These are phyloP conservation scores for Fusarium denticulatum DNA, from an alignment of 2,329 filamentous ascomycete genomes.

Conservation along the genomic window DNA sequence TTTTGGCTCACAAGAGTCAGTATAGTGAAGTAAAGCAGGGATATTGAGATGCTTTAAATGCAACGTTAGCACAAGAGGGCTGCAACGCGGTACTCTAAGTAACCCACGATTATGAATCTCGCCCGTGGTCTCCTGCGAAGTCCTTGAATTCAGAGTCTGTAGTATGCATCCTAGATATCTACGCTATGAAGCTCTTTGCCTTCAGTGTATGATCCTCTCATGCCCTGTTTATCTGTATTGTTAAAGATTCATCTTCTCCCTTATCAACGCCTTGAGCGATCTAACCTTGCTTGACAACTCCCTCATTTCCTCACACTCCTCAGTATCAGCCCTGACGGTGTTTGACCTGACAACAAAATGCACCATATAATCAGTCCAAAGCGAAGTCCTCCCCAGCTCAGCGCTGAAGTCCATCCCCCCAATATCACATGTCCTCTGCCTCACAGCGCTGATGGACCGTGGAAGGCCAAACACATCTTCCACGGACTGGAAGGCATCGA, in stretches of 20 bases:
- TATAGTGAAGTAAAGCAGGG: too few relatives aligned
- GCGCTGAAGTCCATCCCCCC: rapidly evolving
- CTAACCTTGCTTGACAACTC: neutral
- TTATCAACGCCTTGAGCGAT: neutral
- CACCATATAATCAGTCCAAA: neutral
- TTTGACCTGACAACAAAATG: neutral
- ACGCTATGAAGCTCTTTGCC: neutral
- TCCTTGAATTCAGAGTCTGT: neutral
- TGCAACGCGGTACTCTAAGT: too few relatives aligned
- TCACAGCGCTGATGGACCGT: neutral
- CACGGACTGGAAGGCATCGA: constrained; percentile 1
- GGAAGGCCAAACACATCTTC: neutral
- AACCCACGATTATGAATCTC: too few relatives aligned
- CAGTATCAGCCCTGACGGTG: neutral
- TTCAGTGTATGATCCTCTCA: too few relatives aligned
- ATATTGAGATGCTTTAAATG: too few relatives aligned
- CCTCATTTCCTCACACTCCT: neutral
- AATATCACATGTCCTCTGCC: neutral
- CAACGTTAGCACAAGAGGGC: too few relatives aligned
- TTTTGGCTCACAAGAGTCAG: too few relatives aligned
- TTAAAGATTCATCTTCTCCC: neutral
- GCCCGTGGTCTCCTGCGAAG: too few relatives aligned
- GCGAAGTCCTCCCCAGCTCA: neutral
- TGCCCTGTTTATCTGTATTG: too few relatives aligned
- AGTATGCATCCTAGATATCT: neutral